Evolutionary conservation across 129 eudicot species (phyloP), one percentile per base, ranked within the genome.

Genomic region (Saussurea involucrata): DNA sequence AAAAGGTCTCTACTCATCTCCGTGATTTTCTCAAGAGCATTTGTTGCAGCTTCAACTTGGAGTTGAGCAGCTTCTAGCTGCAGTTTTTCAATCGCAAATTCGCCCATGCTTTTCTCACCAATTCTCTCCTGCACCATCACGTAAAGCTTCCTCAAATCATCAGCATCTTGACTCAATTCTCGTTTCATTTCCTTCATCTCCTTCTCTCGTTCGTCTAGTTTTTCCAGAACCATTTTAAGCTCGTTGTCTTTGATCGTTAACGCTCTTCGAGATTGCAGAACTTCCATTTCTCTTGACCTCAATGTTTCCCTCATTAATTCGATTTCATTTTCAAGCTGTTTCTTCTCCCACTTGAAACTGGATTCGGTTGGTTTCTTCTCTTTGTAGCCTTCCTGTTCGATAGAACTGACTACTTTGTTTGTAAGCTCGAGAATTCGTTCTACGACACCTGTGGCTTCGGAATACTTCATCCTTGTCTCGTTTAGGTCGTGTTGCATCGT

Each of bases 41-140:
- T 86, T 0, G 92, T 89, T 69, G 97, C 98, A 63, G 96, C 96
- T 79, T 91, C 94, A 63, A 88, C 85, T 83, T 95, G 93, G 60
- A 95, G 83, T 77, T 87, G 89, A 75, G 97, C 97, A 66, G 92
- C 98, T 81, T 91, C 98, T 66, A 94, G 22, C 76, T 91, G 88
- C 49, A 91, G 85, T 40, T 89, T 86, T 79, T 95, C 98, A 2
- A 86, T 76, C 46, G 88, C 89, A 71, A 94, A 71, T 68, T 91
- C 96, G 3, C 87, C 89, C 1, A 87, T 69, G 40, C 78, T 83
- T 72, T 73, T 78, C 31, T 73, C 92, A 40, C 90, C 88, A 8
- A 82, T 82, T 66, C 66, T 85, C 65, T 86, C 90, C 74, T 89
- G 89, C 31, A 86, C 82, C 79, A 78, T 42, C 13, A 76, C 71